Evolutionary conservation across 2,329 filamentous ascomycete species (phyloP), one percentile per base, ranked within the genome.

Genomic region (Neofusicoccum umdonicola): DNA sequence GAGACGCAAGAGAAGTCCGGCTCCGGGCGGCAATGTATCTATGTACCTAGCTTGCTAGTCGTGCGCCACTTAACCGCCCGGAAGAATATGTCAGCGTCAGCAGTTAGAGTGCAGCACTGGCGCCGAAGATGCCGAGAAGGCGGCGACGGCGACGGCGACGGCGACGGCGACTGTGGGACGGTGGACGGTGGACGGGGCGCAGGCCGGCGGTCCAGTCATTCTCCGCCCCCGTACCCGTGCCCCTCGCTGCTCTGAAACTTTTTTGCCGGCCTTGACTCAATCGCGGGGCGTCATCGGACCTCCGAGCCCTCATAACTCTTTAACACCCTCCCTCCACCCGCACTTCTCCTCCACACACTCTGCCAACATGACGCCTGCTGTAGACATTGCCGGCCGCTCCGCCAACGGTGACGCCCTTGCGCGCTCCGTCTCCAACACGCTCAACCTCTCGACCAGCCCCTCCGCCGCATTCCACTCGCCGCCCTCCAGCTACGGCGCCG

Each of bases 391-490:
- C 45, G 70, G 71, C 66, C 52, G 64, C 41, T 47, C 54, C 17
- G 71, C 69, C 70, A 17, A 39, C n/a, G 57, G 47, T 31, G 64
- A 62, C 48, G 70, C 69, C 65, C 70, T 77, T 75, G 54, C 76
- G 76, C 69, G 84, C 81, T 71, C 77, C 68, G 78, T 83, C 60
- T 86, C 85, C 17, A 84, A 87, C 73, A 88, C 83, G 75, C 81
- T 88, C 73, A 87, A 85, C 73, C 80, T 93, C 67, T 93, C 90
- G 37, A 88, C 86, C 54, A 95, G 92, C 62, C 93, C 94, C 34
- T 85, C 83, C 52, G 83, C 90, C 51, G 87, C 87, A 60, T 93
- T 95, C 78, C 85, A 90, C 74, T 93, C 91, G 68, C 89, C 89
- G 39, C 81, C 87, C 41, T 84, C 88, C 66, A 90, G 88, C 80